phyloP scores from a whole-genome alignment of 1,284 basidiomycete genomes.

The Rhodotorula sp. region DNA sequence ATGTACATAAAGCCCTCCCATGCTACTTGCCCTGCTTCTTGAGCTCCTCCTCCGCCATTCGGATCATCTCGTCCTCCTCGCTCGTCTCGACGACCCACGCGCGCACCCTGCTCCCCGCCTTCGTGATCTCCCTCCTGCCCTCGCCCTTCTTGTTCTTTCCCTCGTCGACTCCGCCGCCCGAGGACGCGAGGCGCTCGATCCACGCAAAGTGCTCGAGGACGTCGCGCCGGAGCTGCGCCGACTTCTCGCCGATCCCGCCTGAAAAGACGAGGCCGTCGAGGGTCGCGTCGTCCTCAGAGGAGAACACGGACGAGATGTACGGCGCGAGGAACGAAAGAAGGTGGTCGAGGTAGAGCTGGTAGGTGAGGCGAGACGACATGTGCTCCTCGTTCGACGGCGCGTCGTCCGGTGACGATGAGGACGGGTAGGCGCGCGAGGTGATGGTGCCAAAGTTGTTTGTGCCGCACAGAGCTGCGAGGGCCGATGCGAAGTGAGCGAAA shows the following conservation, averaged over 20 bases:
- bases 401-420: conserved; percentile 15
- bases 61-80: conserved; percentile 53
- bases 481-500: not conserved
- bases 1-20: not conserved
- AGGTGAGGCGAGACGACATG: conserved; percentile 47
- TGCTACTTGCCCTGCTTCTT: not conserved
- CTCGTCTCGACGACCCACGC: conserved; percentile 58
- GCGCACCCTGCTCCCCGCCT: conserved; percentile 48
- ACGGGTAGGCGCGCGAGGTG: conserved; percentile 48
- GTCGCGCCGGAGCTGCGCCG: conserved; percentile 62
- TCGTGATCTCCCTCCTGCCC: conserved; percentile 49
- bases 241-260: conserved; percentile 80
- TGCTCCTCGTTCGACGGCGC: conserved; percentile 14
- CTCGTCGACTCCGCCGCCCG: conserved; percentile 62
- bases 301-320: conserved; percentile 30
- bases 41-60: conserved; percentile 22
- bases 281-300: conserved; percentile 6
- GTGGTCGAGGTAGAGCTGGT: conserved; percentile 72
- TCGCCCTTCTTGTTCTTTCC: conserved; percentile 55
- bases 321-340: conserved; percentile 54
- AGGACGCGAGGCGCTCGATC: conserved; percentile 47
- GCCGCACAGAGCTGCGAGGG: conserved; percentile 64
- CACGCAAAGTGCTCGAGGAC: conserved; percentile 60
- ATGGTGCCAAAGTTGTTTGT: conserved; percentile 74
- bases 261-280: conserved; percentile 81